Base-by-base conservation (phyloP, 768 basidiomycete species). In the Lactarius trivialis region DNA sequence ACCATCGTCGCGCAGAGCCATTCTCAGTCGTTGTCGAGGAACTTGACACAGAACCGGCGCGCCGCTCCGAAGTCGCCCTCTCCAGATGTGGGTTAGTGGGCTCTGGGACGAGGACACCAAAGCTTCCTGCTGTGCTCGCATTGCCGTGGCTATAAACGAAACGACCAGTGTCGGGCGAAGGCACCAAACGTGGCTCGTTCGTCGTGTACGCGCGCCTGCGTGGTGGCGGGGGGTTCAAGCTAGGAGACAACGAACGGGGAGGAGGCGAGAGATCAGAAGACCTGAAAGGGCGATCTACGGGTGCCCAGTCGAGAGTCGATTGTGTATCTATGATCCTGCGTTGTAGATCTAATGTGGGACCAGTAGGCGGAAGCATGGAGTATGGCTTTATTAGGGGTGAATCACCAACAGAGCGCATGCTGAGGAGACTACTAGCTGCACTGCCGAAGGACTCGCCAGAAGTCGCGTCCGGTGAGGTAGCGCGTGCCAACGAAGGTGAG, bases 391-490 rank as follows among this genome's bases (percentile, higher is more conserved):
- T 58, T 41, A 65, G 61, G 36, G 60, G 65, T 5, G 69, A 68
- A 7, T 70, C 63, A 17, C 65, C 60, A 19, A 67, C 60, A 41
- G 81, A 75, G 52, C 82, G 71, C 77, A 81, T 81, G 63, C 75
- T 77, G 45, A 86, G 72, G 37, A 88, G 73, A 67, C 78, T 84
- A 41, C 73, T 81, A 9, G 84, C 83, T 66, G 76, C 82, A 39
- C 77, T 78, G 28, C 77, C 76, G 61, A 86, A 86, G 11, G 85
- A 85, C 17, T 84, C 84, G 57, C 84, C 76, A n/a, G 71, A 63
- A 17, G 63, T 76, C 9, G 55, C 67, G 55, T 66, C 69, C 65
- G 76, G 61, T 70, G 76, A 52, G 68, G 74, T 33, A 64, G 72
- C 76, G 41, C 79, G 77, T 19, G 58, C 32, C 30, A 55, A 34